A percentile compares a stretch with the other conserved stretches of the same genome.
These are phyloP conservation scores for Pythium aristosporum DNA, from an alignment of 352 stramenopile species.

Conservation along the genomic window DNA sequence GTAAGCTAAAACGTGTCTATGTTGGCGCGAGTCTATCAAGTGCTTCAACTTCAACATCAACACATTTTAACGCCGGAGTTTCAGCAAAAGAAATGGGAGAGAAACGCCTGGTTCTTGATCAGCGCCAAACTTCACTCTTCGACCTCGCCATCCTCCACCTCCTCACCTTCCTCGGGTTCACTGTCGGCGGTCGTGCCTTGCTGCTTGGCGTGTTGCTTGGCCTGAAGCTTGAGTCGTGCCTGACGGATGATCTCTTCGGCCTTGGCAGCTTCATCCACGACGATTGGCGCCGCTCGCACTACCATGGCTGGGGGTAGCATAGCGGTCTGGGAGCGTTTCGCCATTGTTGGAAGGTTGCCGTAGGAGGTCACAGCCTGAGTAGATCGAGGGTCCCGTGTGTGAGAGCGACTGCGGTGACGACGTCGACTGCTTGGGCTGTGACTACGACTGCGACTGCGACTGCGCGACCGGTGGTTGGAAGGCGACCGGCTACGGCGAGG, in stretches of 20 bases:
- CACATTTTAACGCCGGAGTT: neutral
- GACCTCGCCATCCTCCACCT: slow-evolving; percentile 44
- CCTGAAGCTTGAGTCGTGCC: slow-evolving; percentile 55
- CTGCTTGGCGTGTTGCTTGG: slow-evolving; percentile 32
- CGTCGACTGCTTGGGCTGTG: slow-evolving; percentile 29
- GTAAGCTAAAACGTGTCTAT: neutral
- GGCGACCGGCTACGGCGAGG: slow-evolving; percentile 28
- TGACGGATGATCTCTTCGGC: slow-evolving; percentile 74
- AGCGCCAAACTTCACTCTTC: slow-evolving; percentile 30
- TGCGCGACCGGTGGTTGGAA: slow-evolving; percentile 31
- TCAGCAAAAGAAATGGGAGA: neutral
- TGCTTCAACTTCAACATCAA: neutral
- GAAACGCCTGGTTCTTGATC: neutral
- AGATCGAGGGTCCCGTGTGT: slow-evolving; percentile 18
- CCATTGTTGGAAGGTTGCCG: slow-evolving; percentile 14
- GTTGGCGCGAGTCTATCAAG: neutral
- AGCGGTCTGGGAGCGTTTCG: slow-evolving; percentile 7
- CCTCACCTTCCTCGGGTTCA: slow-evolving; percentile 60
- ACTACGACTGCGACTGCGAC: slow-evolving; percentile 32
- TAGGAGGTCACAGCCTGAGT: slow-evolving; percentile 13
- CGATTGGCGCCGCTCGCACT: slow-evolving; percentile 20
- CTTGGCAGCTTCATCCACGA: slow-evolving; percentile 50
- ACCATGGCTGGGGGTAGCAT: neutral
- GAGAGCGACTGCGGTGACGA: slow-evolving; percentile 18
- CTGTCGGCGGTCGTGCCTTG: slow-evolving; percentile 24